phyloP scores from a whole-genome alignment of 164 flowering plant genomes.

The Santalum album region DNA sequence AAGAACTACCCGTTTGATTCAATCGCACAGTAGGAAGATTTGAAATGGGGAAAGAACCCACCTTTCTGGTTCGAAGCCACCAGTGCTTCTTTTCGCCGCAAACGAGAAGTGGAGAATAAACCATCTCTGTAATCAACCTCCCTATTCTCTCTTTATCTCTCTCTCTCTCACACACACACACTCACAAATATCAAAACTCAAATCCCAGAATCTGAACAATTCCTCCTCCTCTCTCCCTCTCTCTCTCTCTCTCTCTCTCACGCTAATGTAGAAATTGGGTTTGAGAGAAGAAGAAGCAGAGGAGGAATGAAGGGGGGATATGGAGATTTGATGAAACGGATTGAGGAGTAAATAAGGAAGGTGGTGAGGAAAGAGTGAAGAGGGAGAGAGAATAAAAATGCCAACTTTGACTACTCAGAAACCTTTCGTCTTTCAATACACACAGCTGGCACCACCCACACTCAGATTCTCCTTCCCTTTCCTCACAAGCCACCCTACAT shows the following conservation, averaged over 20 bases:
- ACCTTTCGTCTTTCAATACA: slow-evolving; percentile 25
- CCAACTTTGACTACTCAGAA: slow-evolving; percentile 54
- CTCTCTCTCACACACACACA: slow-evolving; percentile 2
- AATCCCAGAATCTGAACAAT: slow-evolving; percentile 6
- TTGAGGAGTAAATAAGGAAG: slow-evolving; percentile 9
- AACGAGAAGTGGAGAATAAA: slow-evolving; percentile 33
- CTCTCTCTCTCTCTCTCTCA: too few species aligned
- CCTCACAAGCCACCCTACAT: slow-evolving; percentile 9
- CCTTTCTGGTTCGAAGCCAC: slow-evolving; percentile 92
- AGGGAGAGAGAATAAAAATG: slow-evolving; percentile 11
- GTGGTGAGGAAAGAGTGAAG: background rate
- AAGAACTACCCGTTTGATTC: background rate
- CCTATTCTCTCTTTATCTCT: slow-evolving; percentile 1
- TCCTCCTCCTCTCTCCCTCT: background rate
- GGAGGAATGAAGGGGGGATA: too few species aligned
- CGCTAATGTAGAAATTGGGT: too few species aligned
- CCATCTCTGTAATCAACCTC: slow-evolving; percentile 23
- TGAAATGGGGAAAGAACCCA: slow-evolving; percentile 12
- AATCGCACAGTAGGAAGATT: background rate
- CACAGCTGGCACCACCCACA: slow-evolving; percentile 73
- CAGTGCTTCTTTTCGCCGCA: slow-evolving; percentile 71
- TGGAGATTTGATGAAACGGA: slow-evolving; percentile 1
- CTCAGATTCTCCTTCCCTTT: slow-evolving; percentile 27
- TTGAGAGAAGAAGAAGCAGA: too few species aligned
- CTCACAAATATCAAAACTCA: too few species aligned